Evolutionary conservation across 257 asterid species (phyloP).

Genomic region (Nicotiana tomentosiformis): DNA sequence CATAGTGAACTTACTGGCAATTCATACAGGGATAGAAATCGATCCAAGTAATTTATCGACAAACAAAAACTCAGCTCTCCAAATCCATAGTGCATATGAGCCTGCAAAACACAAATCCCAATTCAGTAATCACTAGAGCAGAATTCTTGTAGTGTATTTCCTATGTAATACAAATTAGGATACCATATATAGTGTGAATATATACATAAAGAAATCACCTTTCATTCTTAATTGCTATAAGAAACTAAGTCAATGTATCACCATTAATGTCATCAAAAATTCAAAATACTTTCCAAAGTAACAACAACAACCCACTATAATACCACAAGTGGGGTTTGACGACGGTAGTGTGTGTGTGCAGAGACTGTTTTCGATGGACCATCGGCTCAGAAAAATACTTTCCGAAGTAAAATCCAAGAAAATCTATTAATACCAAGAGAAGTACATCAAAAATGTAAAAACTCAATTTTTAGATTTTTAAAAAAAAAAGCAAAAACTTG

Average conservation of each 20-base stretch:
- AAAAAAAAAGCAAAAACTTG: not conserved
- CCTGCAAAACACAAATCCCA: constrained; percentile 18
- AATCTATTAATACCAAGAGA: not conserved
- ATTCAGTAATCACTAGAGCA: not conserved
- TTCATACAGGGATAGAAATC: constrained; percentile 27
- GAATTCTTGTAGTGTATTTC: not conserved
- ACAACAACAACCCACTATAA: not conserved
- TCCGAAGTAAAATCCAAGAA: not conserved
- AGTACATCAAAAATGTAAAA: not conserved
- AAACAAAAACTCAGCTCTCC: constrained; percentile 26
- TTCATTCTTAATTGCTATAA: not conserved
- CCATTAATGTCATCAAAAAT: not conserved
- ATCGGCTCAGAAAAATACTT: not conserved
- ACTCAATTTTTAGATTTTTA: not conserved
- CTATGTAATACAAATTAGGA: not conserved
- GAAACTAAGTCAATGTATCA: not conserved
- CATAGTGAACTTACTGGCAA: constrained; percentile 27
- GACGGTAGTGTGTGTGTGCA: no score
- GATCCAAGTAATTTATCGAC: constrained; percentile 32
- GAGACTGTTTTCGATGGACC: no score
- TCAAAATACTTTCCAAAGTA: not conserved
- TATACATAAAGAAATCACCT: not conserved
- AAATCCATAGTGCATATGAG: constrained; percentile 29
- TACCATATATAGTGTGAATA: not conserved
- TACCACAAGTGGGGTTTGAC: not conserved